These are phyloP conservation scores for Fusarium sp. DNA, from an alignment of 2,329 filamentous ascomycete species.

Conservation along the genomic window DNA sequence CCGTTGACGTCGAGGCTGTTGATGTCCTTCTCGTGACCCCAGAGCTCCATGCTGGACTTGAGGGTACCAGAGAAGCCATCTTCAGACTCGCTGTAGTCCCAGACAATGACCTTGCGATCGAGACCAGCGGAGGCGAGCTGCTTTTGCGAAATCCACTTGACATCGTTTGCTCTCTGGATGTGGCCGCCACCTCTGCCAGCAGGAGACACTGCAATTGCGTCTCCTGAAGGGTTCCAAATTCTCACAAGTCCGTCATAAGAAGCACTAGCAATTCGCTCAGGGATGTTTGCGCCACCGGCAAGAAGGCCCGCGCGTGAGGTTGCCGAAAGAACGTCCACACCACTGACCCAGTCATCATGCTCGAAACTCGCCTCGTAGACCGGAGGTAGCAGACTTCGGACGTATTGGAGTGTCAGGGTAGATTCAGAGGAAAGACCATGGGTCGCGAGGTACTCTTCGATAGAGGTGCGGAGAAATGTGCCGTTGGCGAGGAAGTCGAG, in stretches of 20 bases:
- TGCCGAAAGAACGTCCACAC: conserved; percentile 82
- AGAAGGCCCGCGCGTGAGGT: conserved; percentile 70
- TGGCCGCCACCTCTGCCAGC: conserved; percentile 77
- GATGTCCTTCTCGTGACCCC: conserved; percentile 82
- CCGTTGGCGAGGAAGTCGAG: conserved; percentile 98
- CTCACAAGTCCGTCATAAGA: conserved; percentile 91
- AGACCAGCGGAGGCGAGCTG: conserved; percentile 86
- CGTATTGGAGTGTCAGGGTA: conserved; percentile 90
- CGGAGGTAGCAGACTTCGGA: conserved; percentile 89
- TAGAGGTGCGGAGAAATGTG: conserved; percentile 86
- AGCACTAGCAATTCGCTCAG: conserved; percentile 80
- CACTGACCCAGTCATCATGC: conserved; percentile 97
- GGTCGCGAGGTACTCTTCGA: conserved; percentile 89
- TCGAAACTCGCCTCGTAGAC: conserved; percentile 92
- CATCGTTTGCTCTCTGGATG: conserved; percentile 81
- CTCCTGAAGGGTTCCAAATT: conserved; percentile 91
- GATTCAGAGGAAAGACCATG: conserved; percentile 92
- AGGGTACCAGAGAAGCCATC: conserved; percentile 72
- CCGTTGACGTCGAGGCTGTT: conserved; percentile 81
- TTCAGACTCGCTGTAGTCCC: conserved; percentile 82
- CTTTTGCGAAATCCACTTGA: conserved; percentile 81
- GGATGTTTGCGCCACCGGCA: conserved; percentile 51
- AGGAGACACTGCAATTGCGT: conserved; percentile 82
- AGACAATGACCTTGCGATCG: conserved; percentile 87
- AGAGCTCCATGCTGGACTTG: conserved; percentile 82